These are phyloP conservation scores for Pseudocercospora vitis DNA, from an alignment of 2,329 filamentous ascomycete genomes.

Conservation along the genomic window DNA sequence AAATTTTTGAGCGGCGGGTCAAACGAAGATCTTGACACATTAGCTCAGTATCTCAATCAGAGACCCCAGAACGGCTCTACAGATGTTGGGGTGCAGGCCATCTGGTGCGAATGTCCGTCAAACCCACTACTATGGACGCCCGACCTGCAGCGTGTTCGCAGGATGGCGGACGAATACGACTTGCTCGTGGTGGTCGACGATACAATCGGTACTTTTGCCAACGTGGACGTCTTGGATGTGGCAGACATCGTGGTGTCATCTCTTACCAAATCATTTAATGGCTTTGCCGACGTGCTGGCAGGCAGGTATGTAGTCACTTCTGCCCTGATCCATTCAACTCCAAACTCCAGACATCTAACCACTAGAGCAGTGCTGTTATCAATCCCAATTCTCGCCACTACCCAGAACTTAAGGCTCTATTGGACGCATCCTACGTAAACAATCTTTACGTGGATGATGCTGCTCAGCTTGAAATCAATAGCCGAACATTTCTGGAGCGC, in stretches of 20 bases:
- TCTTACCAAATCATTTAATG: conserved; percentile 91
- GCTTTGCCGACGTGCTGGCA: conserved; percentile 95
- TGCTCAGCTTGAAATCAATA: conserved; percentile 90
- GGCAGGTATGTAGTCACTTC: too few species aligned
- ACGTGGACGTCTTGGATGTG: conserved; percentile 76
- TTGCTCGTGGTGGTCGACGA: conserved; percentile 90
- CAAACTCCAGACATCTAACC: too few species aligned
- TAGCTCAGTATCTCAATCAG: conserved; percentile 60
- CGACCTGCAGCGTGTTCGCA: conserved; percentile 72
- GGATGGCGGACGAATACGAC: conserved; percentile 73
- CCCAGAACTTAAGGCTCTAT: conserved; percentile 62
- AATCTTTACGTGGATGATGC: conserved; percentile 89
- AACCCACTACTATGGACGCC: conserved; percentile 84
- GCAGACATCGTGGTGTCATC: conserved; percentile 89
- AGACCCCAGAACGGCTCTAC: conserved; percentile 49
- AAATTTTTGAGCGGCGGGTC: conserved; percentile 80
- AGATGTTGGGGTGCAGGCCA: conserved; percentile 70
- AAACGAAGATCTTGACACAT: conserved; percentile 76
- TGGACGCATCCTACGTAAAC: conserved; percentile 71
- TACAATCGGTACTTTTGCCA: conserved; percentile 90
- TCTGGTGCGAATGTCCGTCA: conserved; percentile 90
- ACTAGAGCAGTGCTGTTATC: conserved; percentile 57
- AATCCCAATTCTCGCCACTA: conserved; percentile 68
- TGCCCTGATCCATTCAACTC: too few species aligned
- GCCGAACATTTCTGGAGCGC: conserved; percentile 81